A percentile compares a stretch with the other conserved stretches of the same genome.
phyloP scores from a whole-genome alignment of 805 yeast species.

The Candida anglica region DNA sequence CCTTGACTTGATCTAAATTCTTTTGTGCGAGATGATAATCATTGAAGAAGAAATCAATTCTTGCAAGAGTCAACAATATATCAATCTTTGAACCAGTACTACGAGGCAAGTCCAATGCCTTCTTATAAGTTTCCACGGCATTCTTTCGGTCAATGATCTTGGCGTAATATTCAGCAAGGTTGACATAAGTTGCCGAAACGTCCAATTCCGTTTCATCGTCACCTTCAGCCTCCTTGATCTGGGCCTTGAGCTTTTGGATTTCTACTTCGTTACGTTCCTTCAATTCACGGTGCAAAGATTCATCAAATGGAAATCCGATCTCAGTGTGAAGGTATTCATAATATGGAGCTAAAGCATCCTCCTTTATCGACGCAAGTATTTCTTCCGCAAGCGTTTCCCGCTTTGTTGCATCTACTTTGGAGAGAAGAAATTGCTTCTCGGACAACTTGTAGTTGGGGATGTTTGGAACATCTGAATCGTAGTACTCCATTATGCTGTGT shows the following conservation, averaged over 20 bases:
- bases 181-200: conserved; percentile 67
- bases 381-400: conserved; percentile 38
- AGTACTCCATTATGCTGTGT: conserved; percentile 24
- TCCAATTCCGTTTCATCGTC: conserved; percentile 88
- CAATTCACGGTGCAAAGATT: conserved; percentile 49
- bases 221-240: conserved; percentile 50
- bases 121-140: conserved; percentile 62
- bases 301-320: conserved; percentile 54
- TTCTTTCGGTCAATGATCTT: conserved; percentile 75
- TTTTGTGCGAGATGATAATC: conserved; percentile 68
- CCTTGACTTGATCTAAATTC: conserved; percentile 68
- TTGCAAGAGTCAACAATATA: conserved; percentile 70
- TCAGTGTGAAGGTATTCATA: conserved; percentile 55
- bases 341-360: conserved; percentile 75
- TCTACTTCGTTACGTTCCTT: conserved; percentile 50
- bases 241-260: conserved; percentile 49
- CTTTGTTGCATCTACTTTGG: conserved; percentile 29
- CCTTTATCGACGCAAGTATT: conserved; percentile 51
- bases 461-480: conserved; percentile 47
- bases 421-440: conserved; percentile 66
- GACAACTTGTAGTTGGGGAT: conserved; percentile 82
- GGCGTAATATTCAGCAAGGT: conserved; percentile 86
- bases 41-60: conserved; percentile 86
- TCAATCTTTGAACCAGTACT: conserved; percentile 91
- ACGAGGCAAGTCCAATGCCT: conserved; percentile 75